Evolutionary conservation across 768 basidiomycete species (phyloP).

Genomic region (Suillus brevipes): DNA sequence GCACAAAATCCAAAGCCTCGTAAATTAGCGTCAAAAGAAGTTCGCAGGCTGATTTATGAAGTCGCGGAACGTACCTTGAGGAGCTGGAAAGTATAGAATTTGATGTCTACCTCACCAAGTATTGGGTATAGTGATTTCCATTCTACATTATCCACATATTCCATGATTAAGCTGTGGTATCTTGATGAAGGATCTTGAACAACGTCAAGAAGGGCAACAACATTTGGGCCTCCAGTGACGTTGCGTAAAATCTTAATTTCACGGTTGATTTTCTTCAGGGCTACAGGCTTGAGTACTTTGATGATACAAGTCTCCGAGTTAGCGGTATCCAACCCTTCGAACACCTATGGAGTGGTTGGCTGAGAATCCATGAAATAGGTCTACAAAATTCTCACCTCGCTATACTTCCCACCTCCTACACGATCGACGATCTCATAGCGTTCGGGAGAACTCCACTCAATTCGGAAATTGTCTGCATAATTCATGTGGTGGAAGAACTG

Average conservation of each 20-base stretch:
- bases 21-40: constrained; percentile 7
- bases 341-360: constrained; percentile 40
- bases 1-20: constrained; percentile 66
- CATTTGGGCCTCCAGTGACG: constrained; percentile 69
- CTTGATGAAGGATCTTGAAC: constrained; percentile 63
- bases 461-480: constrained; percentile 51
- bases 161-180: constrained; percentile 67
- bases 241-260: constrained; percentile 76
- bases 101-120: constrained; percentile 64
- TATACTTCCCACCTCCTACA: constrained; percentile 66
- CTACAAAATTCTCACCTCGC: constrained; percentile 44
- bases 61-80: constrained; percentile 42
- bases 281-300: constrained; percentile 75
- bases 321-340: constrained; percentile 58
- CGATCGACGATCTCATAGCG: constrained; percentile 66
- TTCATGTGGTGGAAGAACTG: constrained; percentile 1
- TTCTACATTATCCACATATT: constrained; percentile 67
- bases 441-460: constrained; percentile 67
- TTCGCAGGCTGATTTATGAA: not conserved
- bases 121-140: constrained; percentile 60
- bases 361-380: not conserved
- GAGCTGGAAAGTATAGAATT: constrained; percentile 67
- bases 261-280: constrained; percentile 64
- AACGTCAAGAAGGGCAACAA: constrained; percentile 65
- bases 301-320: constrained; percentile 57